These are phyloP conservation scores for Myxozyma monticola DNA, from an alignment of 805 yeast genomes.

Conservation along the genomic window DNA sequence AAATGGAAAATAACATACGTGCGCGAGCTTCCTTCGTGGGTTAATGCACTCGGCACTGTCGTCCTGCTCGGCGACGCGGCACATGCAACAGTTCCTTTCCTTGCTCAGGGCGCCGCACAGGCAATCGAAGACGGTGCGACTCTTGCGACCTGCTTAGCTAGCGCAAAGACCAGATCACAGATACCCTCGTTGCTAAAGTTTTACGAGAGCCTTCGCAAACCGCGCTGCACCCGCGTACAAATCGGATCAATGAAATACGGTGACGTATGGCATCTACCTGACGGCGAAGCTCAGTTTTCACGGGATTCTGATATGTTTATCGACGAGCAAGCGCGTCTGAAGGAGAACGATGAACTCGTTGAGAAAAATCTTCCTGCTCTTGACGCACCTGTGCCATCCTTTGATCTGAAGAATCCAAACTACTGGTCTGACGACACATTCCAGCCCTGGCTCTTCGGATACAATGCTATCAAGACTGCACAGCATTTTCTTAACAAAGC, in stretches of 20 bases:
- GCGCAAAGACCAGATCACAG: not conserved
- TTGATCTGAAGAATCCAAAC: conserved; percentile 1
- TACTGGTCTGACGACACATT: conserved; percentile 3
- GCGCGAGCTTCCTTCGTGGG: conserved; percentile 36
- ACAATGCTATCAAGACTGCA: conserved; percentile 2
- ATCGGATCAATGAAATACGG: conserved; percentile 1
- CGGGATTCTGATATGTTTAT: conserved; percentile 1
- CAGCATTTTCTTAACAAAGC: not conserved
- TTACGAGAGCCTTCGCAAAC: conserved; percentile 8
- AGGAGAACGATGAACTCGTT: too few relatives aligned
- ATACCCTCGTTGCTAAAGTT: not conserved
- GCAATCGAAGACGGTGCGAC: conserved; percentile 38
- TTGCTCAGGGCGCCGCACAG: conserved; percentile 39
- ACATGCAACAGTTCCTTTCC: conserved; percentile 41
- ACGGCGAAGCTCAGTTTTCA: conserved; percentile 3
- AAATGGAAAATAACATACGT: conserved; percentile 36
- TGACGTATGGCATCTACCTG: conserved; percentile 7
- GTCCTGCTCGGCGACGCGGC: conserved; percentile 42
- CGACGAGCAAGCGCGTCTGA: too few relatives aligned
- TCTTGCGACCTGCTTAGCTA: not conserved
- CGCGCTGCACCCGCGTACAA: conserved; percentile 4
- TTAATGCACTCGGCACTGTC: conserved; percentile 34
- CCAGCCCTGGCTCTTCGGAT: conserved; percentile 9
- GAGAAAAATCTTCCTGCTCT: not conserved
- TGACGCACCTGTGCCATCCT: not conserved